A percentile compares a stretch with the other conserved stretches of the same genome.
phyloP scores from a whole-genome alignment of 2,329 filamentous ascomycete species.

The Penicillium frequentans region DNA sequence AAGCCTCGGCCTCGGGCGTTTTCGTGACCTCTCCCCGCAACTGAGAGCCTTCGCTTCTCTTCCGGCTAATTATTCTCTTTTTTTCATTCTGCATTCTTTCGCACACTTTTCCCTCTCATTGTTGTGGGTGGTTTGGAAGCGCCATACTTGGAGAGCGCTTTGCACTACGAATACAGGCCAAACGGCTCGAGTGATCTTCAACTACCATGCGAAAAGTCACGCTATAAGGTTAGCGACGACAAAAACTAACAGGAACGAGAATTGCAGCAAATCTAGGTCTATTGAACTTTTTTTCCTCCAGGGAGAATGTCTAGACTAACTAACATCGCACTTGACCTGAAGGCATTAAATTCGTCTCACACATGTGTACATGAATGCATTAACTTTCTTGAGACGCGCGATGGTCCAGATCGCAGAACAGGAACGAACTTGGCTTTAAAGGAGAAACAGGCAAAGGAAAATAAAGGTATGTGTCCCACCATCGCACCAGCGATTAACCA shows the following conservation, averaged over 20 bases:
- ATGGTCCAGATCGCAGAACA: slow-evolving; percentile 23
- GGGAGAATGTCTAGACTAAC: slow-evolving; percentile 7
- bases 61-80: slow-evolving; percentile 1
- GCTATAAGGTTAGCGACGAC: not conserved
- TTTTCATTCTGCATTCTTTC: not conserved
- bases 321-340: slow-evolving; percentile 9
- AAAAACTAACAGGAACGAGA: slow-evolving; percentile 1
- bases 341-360: slow-evolving; percentile 26
- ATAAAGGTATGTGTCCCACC: slow-evolving; percentile 26
- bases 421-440: slow-evolving; percentile 18
- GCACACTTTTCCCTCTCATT: not conserved
- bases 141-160: not conserved
- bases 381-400: slow-evolving; percentile 24
- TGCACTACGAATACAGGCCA: not conserved
- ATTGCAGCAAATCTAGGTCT: slow-evolving; percentile 7
- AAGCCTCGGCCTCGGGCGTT: slow-evolving; percentile 14
- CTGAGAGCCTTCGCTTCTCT: not conserved
- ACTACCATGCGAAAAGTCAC: not conserved
- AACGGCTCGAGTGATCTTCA: not conserved
- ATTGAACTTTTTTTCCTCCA: slow-evolving; percentile 1
- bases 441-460: slow-evolving; percentile 3
- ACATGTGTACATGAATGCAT: slow-evolving; percentile 28
- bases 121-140: not conserved
- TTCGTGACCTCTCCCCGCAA: slow-evolving; percentile 15
- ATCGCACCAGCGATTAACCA: slow-evolving; percentile 22